phyloP scores from a whole-genome alignment of 2,329 filamentous ascomycete species.

The Beauveria sp. region DNA sequence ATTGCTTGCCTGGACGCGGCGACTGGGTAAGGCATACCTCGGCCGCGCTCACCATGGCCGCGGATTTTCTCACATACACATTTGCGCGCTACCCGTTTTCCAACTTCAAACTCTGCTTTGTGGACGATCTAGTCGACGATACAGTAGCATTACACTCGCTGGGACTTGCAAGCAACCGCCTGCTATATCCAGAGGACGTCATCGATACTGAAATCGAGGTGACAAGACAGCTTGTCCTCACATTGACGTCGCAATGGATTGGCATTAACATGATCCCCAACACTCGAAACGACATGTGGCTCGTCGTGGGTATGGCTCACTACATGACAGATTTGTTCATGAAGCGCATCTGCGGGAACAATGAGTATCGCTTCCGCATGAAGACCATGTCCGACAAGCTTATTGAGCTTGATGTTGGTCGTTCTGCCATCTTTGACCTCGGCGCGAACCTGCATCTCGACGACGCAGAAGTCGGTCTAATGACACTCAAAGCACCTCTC shows the following conservation, averaged over 20 bases:
- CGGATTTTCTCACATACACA: slow-evolving; percentile 84
- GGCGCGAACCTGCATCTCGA: slow-evolving; percentile 73
- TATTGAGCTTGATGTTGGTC: slow-evolving; percentile 70
- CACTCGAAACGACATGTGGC: slow-evolving; percentile 75
- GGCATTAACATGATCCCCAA: slow-evolving; percentile 88
- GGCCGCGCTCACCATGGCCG: slow-evolving; percentile 72
- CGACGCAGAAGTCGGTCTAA: slow-evolving; percentile 79
- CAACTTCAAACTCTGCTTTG: slow-evolving; percentile 87
- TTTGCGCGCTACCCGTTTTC: slow-evolving; percentile 89
- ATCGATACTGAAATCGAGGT: slow-evolving; percentile 79
- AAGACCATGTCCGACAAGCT: slow-evolving; percentile 78
- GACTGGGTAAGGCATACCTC: slow-evolving; percentile 84
- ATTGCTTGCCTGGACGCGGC: slow-evolving; percentile 76
- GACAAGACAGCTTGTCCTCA: slow-evolving; percentile 72
- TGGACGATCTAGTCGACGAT: slow-evolving; percentile 78
- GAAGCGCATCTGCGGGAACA: slow-evolving; percentile 84
- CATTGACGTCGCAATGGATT: slow-evolving; percentile 87
- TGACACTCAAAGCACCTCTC: slow-evolving; percentile 81
- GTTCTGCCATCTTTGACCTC: slow-evolving; percentile 75
- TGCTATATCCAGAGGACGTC: slow-evolving; percentile 78
- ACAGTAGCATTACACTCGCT: slow-evolving; percentile 73
- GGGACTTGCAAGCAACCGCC: slow-evolving; percentile 76
- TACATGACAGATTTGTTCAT: slow-evolving; percentile 95
- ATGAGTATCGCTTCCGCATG: slow-evolving; percentile 86
- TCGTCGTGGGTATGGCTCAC: slow-evolving; percentile 81